Conservation (phyloP, 805 yeast genomes). For the Nakazawaea peltata region DNA sequence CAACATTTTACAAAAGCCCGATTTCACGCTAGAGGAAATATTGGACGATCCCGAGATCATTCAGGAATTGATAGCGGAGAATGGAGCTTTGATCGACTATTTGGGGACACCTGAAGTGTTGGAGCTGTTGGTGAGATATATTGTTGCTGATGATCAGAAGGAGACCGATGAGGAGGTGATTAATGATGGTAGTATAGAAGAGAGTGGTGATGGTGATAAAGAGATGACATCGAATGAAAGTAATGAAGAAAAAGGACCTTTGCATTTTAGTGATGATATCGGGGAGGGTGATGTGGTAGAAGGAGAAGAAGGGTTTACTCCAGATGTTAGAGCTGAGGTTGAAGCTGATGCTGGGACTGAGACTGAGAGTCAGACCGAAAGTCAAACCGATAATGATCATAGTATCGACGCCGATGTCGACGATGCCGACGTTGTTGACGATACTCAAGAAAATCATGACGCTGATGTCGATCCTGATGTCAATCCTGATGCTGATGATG, state of each 20-base stretch:
- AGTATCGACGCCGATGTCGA: constrained; percentile 6
- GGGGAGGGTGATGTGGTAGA: constrained; percentile 10
- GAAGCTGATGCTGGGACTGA: no score
- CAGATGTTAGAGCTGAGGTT: no score
- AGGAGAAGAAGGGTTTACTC: constrained; percentile 11
- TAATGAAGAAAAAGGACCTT: no score
- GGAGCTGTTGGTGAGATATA: constrained; percentile 56
- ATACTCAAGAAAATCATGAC: constrained; percentile 13
- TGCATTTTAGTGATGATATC: no score
- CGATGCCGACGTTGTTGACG: constrained; percentile 12
- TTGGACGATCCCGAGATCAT: constrained; percentile 70
- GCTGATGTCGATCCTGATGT: constrained; percentile 22
- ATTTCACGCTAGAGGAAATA: constrained; percentile 44
- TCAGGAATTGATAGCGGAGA: constrained; percentile 65
- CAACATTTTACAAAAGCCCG: constrained; percentile 39
- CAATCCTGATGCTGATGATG: constrained; percentile 8
- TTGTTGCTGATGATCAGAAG: constrained; percentile 42
- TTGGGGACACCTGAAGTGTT: constrained; percentile 73
- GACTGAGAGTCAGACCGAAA: no score
- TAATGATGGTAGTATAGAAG: background rate
- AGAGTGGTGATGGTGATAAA: background rate
- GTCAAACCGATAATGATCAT: no score
- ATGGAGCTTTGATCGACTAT: constrained; percentile 68
- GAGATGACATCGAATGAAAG: constrained; percentile 13
- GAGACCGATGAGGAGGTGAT: constrained; percentile 17